Evolutionary conservation across 75 land plant species (phyloP).

Genomic region (Cryptomeria japonica): DNA sequence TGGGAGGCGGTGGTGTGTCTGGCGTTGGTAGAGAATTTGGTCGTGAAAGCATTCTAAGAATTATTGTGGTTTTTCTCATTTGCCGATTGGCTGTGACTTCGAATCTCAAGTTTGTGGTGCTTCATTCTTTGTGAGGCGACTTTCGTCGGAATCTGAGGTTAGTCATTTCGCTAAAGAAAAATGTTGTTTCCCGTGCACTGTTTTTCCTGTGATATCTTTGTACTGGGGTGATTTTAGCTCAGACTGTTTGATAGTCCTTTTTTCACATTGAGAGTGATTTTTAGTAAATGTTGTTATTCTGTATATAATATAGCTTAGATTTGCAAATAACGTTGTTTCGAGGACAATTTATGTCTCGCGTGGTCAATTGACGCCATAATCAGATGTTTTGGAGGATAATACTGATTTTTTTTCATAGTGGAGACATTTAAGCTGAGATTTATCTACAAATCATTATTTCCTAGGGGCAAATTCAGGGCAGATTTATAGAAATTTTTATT

Average conservation of each 20-base stretch:
- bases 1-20: neutral
- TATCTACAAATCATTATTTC: neutral
- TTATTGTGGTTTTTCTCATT: neutral
- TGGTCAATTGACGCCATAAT: neutral
- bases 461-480: neutral
- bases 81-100: neutral
- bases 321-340: neutral
- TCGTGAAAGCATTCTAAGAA: neutral
- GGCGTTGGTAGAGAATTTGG: too few species aligned
- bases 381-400: neutral
- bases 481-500: neutral
- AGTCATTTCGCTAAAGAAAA: neutral
- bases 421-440: neutral
- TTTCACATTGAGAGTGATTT: neutral
- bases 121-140: neutral
- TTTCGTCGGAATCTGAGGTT: neutral
- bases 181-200: neutral
- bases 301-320: too few species aligned
- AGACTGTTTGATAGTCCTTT: neutral
- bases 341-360: neutral
- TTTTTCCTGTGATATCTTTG: neutral
- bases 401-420: neutral
- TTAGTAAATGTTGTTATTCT: too few species aligned
- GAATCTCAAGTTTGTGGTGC: neutral
- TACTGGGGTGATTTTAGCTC: neutral